A percentile compares a stretch with the other conserved stretches of the same genome.
Evolutionary conservation across 2,329 filamentous ascomycete species (phyloP).

Genomic region (Hypoxylon sp.): DNA sequence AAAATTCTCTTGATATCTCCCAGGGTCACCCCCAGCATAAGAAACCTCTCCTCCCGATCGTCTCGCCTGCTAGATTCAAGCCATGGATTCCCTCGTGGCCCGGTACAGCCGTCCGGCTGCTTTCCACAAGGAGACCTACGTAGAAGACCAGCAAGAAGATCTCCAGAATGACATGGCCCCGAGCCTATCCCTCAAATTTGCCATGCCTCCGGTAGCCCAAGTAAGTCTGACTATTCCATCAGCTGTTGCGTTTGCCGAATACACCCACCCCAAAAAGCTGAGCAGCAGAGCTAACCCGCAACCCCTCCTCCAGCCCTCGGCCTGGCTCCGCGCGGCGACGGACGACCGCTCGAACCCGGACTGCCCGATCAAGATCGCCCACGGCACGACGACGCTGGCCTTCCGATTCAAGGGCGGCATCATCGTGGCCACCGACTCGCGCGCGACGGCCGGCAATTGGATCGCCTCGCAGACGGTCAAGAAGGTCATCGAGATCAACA

Average conservation of each 20-base stretch:
- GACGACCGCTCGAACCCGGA: constrained; percentile 96
- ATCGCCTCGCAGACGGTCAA: constrained; percentile 99
- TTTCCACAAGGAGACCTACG: constrained; percentile 74
- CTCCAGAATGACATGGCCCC: constrained; percentile 73
- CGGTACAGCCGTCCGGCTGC: constrained; percentile 85
- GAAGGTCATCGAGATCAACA: constrained; percentile 99
- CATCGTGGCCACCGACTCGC: constrained; percentile 96
- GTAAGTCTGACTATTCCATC: constrained; percentile 59
- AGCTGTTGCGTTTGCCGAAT: not conserved
- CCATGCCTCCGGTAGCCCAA: constrained; percentile 90
- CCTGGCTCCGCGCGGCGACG: constrained; percentile 95
- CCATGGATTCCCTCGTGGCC: constrained; percentile 92
- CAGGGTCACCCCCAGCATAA: constrained; percentile 12
- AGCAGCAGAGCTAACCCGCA: constrained; percentile 14
- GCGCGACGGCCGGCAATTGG: constrained; percentile 97
- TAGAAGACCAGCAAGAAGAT: constrained; percentile 77
- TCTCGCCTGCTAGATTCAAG: constrained; percentile 26
- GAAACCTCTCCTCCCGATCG: constrained; percentile 3
- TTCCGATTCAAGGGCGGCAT: constrained; percentile 99
- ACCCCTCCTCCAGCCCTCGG: constrained; percentile 69
- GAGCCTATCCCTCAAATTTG: constrained; percentile 89
- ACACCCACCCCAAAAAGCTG: not conserved
- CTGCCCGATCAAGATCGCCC: constrained; percentile 98
- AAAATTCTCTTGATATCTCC: constrained; percentile 5
- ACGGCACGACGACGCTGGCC: constrained; percentile 96